Evolutionary conservation across 73 alveolate species (phyloP).

Genomic region (Blepharisma japonicum): DNA sequence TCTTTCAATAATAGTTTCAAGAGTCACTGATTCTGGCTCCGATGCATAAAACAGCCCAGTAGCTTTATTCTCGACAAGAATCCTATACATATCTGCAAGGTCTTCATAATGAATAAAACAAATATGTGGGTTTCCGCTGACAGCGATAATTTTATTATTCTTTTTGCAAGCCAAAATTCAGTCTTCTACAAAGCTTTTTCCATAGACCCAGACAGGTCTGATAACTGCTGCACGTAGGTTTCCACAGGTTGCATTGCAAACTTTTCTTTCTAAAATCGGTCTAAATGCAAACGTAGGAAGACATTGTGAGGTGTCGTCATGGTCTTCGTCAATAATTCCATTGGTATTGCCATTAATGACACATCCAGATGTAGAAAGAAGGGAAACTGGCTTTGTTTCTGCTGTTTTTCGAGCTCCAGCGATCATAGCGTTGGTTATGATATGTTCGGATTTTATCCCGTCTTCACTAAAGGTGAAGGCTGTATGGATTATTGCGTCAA

Average conservation of each 20-base stretch:
- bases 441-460: too few species aligned
- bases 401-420: neutral
- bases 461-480: too few species aligned
- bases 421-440: neutral
- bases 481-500: too few species aligned
- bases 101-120: neutral
- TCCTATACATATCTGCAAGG: neutral
- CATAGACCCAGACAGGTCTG: conserved; percentile 8
- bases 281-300: neutral
- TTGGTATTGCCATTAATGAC: neutral
- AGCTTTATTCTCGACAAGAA: neutral
- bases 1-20: neutral
- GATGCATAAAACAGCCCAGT: neutral
- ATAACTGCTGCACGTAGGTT: neutral
- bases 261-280: neutral
- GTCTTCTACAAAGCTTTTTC: neutral
- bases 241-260: neutral
- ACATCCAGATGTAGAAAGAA: neutral
- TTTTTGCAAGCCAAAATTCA: neutral
- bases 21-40: neutral
- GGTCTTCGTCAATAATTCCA: neutral
- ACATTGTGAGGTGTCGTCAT: neutral
- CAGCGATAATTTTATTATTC: neutral
- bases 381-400: neutral
- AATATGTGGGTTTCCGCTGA: neutral